Conservation (phyloP, 1,139 yeast genomes). For the Diutina catenulata region DNA sequence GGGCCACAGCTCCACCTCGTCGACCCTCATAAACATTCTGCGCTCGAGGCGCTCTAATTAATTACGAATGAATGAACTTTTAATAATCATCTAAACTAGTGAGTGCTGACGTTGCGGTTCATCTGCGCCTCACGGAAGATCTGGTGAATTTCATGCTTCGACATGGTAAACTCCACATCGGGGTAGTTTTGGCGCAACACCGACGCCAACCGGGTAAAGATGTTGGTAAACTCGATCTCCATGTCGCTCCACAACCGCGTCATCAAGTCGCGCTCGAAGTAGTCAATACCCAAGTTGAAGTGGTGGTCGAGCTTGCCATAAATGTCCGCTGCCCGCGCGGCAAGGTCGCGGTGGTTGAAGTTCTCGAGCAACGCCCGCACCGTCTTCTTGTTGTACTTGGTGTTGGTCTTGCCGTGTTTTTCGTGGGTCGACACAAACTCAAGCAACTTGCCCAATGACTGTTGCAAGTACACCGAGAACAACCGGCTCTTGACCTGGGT, state of each 20-base stretch:
- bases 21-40: too few species aligned
- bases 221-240: conserved; percentile 23
- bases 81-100: too few species aligned
- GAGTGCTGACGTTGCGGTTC: too few species aligned
- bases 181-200: conserved; percentile 2
- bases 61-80: too few species aligned
- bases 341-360: conserved; percentile 49
- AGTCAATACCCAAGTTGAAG: conserved; percentile 32
- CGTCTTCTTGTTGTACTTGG: conserved; percentile 49
- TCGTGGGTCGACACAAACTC: conserved; percentile 50
- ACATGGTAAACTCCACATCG: neutral
- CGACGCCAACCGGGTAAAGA: conserved; percentile 21
- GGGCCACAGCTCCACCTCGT: too few species aligned
- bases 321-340: conserved; percentile 42
- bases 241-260: conserved; percentile 33
- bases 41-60: too few species aligned
- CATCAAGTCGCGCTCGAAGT: conserved; percentile 35
- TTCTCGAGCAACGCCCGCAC: conserved; percentile 44
- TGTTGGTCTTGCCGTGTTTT: conserved; percentile 41
- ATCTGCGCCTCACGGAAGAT: conserved; percentile 2
- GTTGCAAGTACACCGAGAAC: conserved; percentile 35
- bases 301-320: conserved; percentile 49
- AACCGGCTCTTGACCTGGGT: conserved; percentile 27
- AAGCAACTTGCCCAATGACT: conserved; percentile 47
- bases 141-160: conserved; percentile 3